Conservation (phyloP, 164 flowering plant species). For the Vitis rotundifolia region DNA sequence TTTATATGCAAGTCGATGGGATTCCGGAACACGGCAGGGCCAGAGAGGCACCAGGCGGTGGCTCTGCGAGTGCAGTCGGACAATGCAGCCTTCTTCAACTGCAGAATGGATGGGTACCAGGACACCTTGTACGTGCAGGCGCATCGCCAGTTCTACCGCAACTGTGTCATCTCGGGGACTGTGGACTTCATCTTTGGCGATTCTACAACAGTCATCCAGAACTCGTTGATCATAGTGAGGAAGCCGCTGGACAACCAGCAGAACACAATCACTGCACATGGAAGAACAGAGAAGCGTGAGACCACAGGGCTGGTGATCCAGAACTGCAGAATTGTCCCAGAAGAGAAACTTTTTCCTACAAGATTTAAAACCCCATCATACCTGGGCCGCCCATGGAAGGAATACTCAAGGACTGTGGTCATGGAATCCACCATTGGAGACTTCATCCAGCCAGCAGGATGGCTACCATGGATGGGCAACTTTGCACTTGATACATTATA, state of each 20-base stretch:
- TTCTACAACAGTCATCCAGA: conserved; percentile 11
- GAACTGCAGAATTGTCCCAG: conserved; percentile 12
- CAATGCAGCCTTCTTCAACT: conserved; percentile 3
- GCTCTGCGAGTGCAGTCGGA: conserved; percentile 9
- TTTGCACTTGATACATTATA: conserved; percentile 14
- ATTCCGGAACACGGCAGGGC: conserved; percentile 8
- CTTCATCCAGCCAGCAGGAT: conserved; percentile 15
- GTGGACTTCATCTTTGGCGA: conserved; percentile 23
- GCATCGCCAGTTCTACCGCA: conserved; percentile 14
- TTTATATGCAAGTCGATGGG: background rate
- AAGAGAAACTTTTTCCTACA: conserved; percentile 5
- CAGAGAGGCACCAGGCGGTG: conserved; percentile 15
- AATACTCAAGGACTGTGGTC: conserved; percentile 7
- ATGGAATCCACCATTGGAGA: conserved; percentile 13
- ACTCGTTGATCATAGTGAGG: conserved; percentile 4
- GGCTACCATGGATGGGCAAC: background rate
- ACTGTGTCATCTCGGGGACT: conserved; percentile 14
- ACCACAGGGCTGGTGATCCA: conserved; percentile 13
- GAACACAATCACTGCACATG: conserved; percentile 13
- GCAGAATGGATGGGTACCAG: conserved; percentile 12
- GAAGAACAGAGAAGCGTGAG: background rate
- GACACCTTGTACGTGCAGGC: conserved; percentile 16
- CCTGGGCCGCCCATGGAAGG: conserved; percentile 21
- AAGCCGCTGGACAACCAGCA: conserved; percentile 3
- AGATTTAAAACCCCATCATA: conserved; percentile 4